Base-by-base conservation (phyloP, 2,329 filamentous ascomycete genomes). In the Arachnopeziza araneosa region DNA sequence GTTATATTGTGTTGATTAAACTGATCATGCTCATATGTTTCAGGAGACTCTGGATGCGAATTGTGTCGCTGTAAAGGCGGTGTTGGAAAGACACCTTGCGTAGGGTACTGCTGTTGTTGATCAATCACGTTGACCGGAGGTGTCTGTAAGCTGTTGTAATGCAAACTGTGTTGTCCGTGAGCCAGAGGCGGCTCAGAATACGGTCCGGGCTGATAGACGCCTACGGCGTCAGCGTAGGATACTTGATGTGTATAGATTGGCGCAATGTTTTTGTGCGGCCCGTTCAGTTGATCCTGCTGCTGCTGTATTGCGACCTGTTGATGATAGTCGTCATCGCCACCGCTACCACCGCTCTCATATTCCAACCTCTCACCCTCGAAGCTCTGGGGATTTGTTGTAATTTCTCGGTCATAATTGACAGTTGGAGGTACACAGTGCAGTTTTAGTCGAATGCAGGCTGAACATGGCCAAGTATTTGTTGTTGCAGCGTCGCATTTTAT, bases 401-500 rank as follows among this genome's bases (percentile, higher is more conserved):
- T 70, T 50, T 69, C 68, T 51, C 68, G 67, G 61, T 73, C 71
- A 61, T 72, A 72, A 49, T 69, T 72, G 48, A 72, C 69, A 22
- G 71, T 72, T 21, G 93, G 95, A 52, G 92, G 91, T 24, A 97
- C 88, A 74, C 95, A 98, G 70, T 95, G 90, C 61, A 97, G 83
- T 78, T 97, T 98, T 64, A 98, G 80, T 54, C 93, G 86, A 63
- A 92, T 89, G 74, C 93, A 99, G 44, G 95, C 91, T 50, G 93
- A 95, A 75, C 93, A 98, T 26, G 95, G 95, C 93, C 95, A 98
- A 48, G 91, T 92, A 74, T 98, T 97, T 50, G 93, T 97, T 17
- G 93, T 96, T 22, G 93, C 93, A 56, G 93, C 92, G 78, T 98
- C 95, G 77, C 93, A 99, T 75, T 96, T 96, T 73, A 99, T 99